phyloP scores from a whole-genome alignment of 2,329 filamentous ascomycete species.

The Fusarium decemcellulare region DNA sequence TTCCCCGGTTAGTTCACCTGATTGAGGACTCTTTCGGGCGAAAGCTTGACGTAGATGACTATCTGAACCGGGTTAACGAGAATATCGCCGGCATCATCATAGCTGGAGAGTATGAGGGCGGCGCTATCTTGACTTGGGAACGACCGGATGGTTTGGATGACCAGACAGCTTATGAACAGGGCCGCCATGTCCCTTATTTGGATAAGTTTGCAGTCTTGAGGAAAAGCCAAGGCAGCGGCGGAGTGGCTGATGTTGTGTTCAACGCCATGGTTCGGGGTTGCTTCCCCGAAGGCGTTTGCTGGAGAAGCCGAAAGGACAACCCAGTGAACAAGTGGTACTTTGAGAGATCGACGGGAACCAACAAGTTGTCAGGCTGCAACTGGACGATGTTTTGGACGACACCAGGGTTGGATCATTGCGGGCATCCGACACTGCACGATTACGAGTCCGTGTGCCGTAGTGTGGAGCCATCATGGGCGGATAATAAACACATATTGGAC shows the following conservation, averaged over 20 bases:
- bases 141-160: conserved; percentile 73
- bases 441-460: conserved; percentile 82
- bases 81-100: conserved; percentile 93
- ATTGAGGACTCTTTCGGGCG: conserved; percentile 95
- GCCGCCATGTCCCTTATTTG: conserved; percentile 88
- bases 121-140: conserved; percentile 96
- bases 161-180: conserved; percentile 66
- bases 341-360: conserved; percentile 86
- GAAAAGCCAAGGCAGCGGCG: conserved; percentile 88
- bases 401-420: conserved; percentile 67
- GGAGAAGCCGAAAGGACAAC: conserved; percentile 91
- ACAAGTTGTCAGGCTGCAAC: conserved; percentile 84
- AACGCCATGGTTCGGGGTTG: conserved; percentile 94
- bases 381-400: conserved; percentile 99
- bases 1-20: conserved; percentile 84
- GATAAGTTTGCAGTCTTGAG: conserved; percentile 98
- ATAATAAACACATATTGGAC: conserved; percentile 70
- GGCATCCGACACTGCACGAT: conserved; percentile 70
- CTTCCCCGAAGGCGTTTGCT: conserved; percentile 91
- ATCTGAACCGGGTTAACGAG: conserved; percentile 83
- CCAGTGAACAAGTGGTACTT: conserved; percentile 99
- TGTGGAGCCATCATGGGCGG: conserved; percentile 75
- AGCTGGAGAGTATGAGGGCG: conserved; percentile 96
- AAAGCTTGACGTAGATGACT: conserved; percentile 86
- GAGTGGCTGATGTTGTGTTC: conserved; percentile 96